phyloP scores from a whole-genome alignment of 2,329 filamentous ascomycete species.

The Paraphoma chrysanthemicola region DNA sequence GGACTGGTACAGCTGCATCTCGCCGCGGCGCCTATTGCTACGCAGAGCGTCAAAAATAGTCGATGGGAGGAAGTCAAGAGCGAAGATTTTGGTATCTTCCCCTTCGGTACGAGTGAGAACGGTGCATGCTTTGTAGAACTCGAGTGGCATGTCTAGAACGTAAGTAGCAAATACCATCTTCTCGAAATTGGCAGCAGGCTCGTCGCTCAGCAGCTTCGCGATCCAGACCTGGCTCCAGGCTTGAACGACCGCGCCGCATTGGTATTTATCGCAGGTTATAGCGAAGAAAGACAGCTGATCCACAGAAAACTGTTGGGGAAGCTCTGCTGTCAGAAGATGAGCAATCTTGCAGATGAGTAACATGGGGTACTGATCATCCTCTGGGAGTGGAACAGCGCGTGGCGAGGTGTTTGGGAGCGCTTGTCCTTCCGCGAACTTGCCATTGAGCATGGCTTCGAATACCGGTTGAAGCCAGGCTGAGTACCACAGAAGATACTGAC shows the following conservation, averaged over 20 bases:
- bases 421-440: constrained; percentile 10
- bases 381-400: constrained; percentile 10
- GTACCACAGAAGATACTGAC: constrained; percentile 10
- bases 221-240: constrained; percentile 17
- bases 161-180: constrained; percentile 15
- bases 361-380: constrained; percentile 12
- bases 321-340: constrained; percentile 5
- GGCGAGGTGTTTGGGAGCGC: constrained; percentile 4
- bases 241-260: constrained; percentile 20
- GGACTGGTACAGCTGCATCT: too few species aligned
- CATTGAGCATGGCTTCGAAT: constrained; percentile 15
- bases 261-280: constrained; percentile 32
- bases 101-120: background rate
- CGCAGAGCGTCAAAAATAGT: too few species aligned
- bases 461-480: constrained; percentile 12
- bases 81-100: too few species aligned
- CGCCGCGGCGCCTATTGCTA: too few species aligned
- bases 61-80: too few species aligned
- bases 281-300: constrained; percentile 23
- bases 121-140: constrained; percentile 7
- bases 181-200: constrained; percentile 1
- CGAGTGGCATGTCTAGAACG: constrained; percentile 9
- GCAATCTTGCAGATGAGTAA: constrained; percentile 12
- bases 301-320: constrained; percentile 11
- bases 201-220: background rate